Conservation (phyloP, 1,284 basidiomycete genomes). For the Moesziomyces globuligerus region DNA sequence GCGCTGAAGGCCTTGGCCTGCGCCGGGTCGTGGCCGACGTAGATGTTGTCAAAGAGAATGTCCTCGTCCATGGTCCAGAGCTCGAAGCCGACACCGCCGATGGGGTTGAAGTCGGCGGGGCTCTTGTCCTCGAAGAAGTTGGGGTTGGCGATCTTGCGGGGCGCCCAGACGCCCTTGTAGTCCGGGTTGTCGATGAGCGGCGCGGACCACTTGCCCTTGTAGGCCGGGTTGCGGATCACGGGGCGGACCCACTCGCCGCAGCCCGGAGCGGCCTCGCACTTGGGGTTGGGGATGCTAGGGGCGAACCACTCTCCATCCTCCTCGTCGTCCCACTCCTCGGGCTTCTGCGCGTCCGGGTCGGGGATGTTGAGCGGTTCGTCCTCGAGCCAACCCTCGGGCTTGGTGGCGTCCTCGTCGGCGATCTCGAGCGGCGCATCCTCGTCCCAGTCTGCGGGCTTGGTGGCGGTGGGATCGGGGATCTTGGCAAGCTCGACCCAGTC, state of each 20-base stretch:
- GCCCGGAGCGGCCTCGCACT: slow-evolving; percentile 87
- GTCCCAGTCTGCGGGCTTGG: slow-evolving; percentile 70
- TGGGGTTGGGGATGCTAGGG: slow-evolving; percentile 78
- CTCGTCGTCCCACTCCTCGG: slow-evolving; percentile 99
- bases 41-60: slow-evolving; percentile 67
- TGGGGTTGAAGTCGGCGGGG: slow-evolving; percentile 78
- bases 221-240: slow-evolving; percentile 93
- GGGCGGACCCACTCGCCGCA: slow-evolving; percentile 93
- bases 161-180: slow-evolving; percentile 63
- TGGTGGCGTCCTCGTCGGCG: slow-evolving; percentile 83
- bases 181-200: slow-evolving; percentile 77
- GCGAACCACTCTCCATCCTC: slow-evolving; percentile 99
- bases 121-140: slow-evolving; percentile 86
- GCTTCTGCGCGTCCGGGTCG: slow-evolving; percentile 94
- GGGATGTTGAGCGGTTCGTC: slow-evolving; percentile 83
- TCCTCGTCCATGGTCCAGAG: slow-evolving; percentile 67
- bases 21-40: slow-evolving; percentile 60
- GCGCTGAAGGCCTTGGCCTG: slow-evolving; percentile 58
- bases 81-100: slow-evolving; percentile 65
- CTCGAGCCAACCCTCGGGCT: slow-evolving; percentile 95
- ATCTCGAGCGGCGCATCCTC: slow-evolving; percentile 70
- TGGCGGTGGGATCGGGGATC: slow-evolving; percentile 85
- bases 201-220: slow-evolving; percentile 95
- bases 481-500: slow-evolving; percentile 92
- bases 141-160: slow-evolving; percentile 75